Evolutionary conservation across 768 basidiomycete species (phyloP), one percentile per base, ranked within the genome.

Genomic region (Tricholoma sp.): DNA sequence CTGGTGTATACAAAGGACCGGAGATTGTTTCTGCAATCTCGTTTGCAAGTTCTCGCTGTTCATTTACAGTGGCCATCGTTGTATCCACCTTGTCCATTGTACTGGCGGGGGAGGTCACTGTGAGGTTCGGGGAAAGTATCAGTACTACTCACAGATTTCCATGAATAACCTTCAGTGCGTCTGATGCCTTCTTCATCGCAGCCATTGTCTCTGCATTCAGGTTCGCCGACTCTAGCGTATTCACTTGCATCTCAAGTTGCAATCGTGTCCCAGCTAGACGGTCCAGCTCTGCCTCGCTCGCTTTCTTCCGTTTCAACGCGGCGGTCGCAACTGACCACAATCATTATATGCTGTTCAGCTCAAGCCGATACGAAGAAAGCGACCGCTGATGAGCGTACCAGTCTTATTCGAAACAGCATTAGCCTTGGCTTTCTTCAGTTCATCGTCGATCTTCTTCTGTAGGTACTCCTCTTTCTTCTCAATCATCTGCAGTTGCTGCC

Each of bases 391-490:
- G 41, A n/a, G 79, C 94, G 70, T 70, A 98, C 96, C 85, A 66
- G 85, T 72, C 78, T 96, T 96, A 72, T 98, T 98, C 52, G 88
- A 84, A 50, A 96, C 91, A 46, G 93, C 95, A 71, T 98, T 97
- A 31, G 87, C 84, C 71, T 82, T 88, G 14, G 97, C 97, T 76
- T 92, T 96, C 81, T 86, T 86, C 65, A 85, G 63, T 67, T 98
- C 96, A 61, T 97, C 94, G 54, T 96, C 94, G 62, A 97, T 91
- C 85, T 95, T 94, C 84, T 91, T 94, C 80, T 89, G 88, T 60
- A 98, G 76, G 72, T 91, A 81, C 71, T 98, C 96, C 77, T 98
- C 97, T 80, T 96, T 98, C 92, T 98, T 99, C 83, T 98, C 94
- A 64, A 98, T 85, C 86, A 96, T 89, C 74, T 92, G 84, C 60